phyloP scores from a whole-genome alignment of 164 flowering plant genomes.

The Dillenia turbinata region DNA sequence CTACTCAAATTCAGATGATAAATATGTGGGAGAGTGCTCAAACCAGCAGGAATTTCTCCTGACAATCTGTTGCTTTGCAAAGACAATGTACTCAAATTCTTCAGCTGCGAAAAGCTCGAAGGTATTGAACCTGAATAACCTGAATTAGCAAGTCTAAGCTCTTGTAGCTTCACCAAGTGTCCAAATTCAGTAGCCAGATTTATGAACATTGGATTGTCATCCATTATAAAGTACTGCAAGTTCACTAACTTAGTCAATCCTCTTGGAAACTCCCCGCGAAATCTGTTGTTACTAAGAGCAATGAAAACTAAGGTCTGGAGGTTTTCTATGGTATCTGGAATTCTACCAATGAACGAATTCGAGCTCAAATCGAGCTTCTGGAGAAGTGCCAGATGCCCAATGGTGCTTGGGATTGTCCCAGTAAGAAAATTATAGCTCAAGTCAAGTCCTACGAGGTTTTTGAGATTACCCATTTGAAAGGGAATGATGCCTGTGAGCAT shows the following conservation, averaged over 20 bases:
- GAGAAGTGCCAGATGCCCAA: constrained; percentile 58
- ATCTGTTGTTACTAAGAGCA: constrained; percentile 65
- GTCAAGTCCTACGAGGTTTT: constrained; percentile 62
- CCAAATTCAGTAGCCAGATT: constrained; percentile 54
- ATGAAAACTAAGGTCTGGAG: constrained; percentile 52
- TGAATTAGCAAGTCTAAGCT: constrained; percentile 72
- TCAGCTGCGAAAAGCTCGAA: constrained; percentile 37
- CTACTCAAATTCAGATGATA: constrained; percentile 83
- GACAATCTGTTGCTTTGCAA: constrained; percentile 60
- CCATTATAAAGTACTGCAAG: constrained; percentile 80
- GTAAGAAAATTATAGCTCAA: constrained; percentile 71
- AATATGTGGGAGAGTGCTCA: constrained; percentile 47
- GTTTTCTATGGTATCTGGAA: constrained; percentile 49
- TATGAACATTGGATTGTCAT: constrained; percentile 68
- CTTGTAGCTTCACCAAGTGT: constrained; percentile 55
- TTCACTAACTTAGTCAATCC: constrained; percentile 45
- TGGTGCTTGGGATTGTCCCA: constrained; percentile 50
- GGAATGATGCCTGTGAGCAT: constrained; percentile 56
- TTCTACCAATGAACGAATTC: constrained; percentile 46
- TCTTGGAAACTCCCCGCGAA: constrained; percentile 48
- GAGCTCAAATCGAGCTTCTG: constrained; percentile 89
- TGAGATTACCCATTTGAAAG: constrained; percentile 50
- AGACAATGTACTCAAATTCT: constrained; percentile 61
- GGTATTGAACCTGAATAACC: constrained; percentile 66
- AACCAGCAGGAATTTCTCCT: constrained; percentile 60